phyloP scores from a whole-genome alignment of 805 yeast species.

The Priceomyces melissophilus region DNA sequence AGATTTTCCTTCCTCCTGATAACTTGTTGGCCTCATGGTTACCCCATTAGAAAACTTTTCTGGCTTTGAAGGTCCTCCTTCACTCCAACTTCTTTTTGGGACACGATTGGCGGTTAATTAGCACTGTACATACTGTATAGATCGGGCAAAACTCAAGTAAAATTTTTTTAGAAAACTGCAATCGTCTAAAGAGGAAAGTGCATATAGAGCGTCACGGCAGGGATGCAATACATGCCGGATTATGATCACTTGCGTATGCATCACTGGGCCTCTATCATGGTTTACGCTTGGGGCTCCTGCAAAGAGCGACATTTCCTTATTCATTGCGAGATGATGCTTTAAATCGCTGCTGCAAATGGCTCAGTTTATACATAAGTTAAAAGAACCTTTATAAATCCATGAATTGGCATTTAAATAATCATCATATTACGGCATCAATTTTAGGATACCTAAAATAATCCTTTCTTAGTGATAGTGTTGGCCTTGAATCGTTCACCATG shows the following conservation, averaged over 20 bases:
- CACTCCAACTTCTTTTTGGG: not conserved
- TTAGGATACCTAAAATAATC: no score
- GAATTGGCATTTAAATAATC: no score
- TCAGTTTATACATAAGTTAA: not conserved
- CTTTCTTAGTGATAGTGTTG: no score
- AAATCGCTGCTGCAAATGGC: not conserved
- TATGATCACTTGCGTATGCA: slow-evolving; percentile 2
- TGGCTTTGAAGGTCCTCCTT: not conserved
- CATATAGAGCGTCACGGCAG: not conserved
- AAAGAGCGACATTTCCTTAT: not conserved
- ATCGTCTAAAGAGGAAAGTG: slow-evolving; percentile 1
- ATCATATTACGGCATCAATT: no score
- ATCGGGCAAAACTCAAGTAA: not conserved
- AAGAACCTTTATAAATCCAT: no score
- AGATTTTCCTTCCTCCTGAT: no score
- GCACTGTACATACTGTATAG: not conserved
- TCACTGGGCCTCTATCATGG: slow-evolving; percentile 2
- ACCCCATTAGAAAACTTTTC: not conserved
- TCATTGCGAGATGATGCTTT: not conserved
- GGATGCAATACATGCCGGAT: not conserved
- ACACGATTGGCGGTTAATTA: not conserved
- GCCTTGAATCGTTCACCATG: not conserved
- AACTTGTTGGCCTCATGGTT: not conserved
- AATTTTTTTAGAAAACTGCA: not conserved
- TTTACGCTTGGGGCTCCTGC: slow-evolving; percentile 2